Conservation (phyloP, 2,329 filamentous ascomycete species). For the Penicillium brevicompactum region DNA sequence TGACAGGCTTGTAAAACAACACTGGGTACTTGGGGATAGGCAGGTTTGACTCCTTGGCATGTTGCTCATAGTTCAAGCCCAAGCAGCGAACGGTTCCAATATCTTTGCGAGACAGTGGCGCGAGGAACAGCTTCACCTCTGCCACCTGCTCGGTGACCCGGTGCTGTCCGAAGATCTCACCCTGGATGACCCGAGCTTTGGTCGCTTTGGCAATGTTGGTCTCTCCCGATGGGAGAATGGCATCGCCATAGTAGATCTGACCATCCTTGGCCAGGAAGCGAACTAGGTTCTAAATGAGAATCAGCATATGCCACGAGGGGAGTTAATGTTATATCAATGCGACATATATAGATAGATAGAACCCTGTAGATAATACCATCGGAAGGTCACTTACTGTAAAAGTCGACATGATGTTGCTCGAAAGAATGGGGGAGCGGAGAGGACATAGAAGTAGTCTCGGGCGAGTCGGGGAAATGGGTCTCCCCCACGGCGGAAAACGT, state of each 20-base stretch:
- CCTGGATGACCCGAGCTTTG: conserved; percentile 64
- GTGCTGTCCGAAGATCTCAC: conserved; percentile 67
- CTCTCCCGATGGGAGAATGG: conserved; percentile 64
- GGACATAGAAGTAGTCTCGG: conserved; percentile 4
- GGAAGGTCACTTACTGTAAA: conserved; percentile 12
- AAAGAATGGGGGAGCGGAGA: not conserved
- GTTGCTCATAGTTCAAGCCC: conserved; percentile 71
- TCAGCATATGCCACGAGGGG: not conserved
- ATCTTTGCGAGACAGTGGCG: conserved; percentile 64
- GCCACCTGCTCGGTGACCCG: conserved; percentile 64
- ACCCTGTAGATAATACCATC: no score
- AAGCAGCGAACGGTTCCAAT: conserved; percentile 69
- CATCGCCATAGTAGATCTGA: conserved; percentile 72
- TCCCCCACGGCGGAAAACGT: conserved; percentile 24
- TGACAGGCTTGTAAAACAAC: conserved; percentile 73
- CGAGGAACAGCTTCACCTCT: conserved; percentile 56
- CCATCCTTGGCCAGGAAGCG: conserved; percentile 74
- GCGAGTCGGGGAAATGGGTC: not conserved
- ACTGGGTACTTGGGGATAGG: conserved; percentile 71
- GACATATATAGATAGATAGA: not conserved
- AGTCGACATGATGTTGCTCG: conserved; percentile 11
- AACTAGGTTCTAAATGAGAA: conserved; percentile 63
- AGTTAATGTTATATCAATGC: not conserved
- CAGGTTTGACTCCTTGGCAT: conserved; percentile 70
- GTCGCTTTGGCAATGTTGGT: conserved; percentile 63